Evolutionary conservation across 1,139 yeast species (phyloP), one percentile per base, ranked within the genome.

Genomic region (Trichomonascaceae sp.): DNA sequence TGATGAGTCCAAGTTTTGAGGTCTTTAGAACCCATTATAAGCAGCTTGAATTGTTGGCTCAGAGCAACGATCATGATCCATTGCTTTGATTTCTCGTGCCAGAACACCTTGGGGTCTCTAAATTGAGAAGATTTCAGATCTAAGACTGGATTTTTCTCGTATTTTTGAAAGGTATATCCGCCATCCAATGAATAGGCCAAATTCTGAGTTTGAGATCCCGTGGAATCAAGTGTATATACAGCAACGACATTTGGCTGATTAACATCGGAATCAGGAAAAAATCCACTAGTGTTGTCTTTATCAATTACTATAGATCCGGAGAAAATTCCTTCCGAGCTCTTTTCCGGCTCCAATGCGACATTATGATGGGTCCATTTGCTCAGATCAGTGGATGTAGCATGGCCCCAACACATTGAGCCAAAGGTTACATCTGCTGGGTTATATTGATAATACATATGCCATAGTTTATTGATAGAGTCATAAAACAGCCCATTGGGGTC

Each of bases 61-160:
- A 63, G 58, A 13, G 71, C 74, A 27, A 70, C 66, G 4, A 67
- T 64, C 74, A 72, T 70, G 45, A 72, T 61, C 76, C 76, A 73
- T 52, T 66, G 63, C 38, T 61, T 48, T 10, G 67, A 58, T 38
- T 62, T 65, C 15, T 60, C 67, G 50, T 70, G 70, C 74, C 75
- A 73, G 51, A 70, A 63, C 3, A 73, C 77, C 58, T 72, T 72
- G 15, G 77, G 77, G 57, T 73, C 77, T 51, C 77, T 66, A 59
- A 71, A 73, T 45, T 72, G 69, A 1, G 69, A 55, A 12, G 66
- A 55, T 54, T 65, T 63, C 44, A 66, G 55, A 47, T 68, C 66
- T 12, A 73, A 55, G 10, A 73, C 74, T 13, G 74, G 74, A 61
- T 70, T 71, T 8, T 58, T 53, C 5, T 60, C 59, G 56, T 68